phyloP scores from a whole-genome alignment of 768 basidiomycete species.

The Ramaria sp. region DNA sequence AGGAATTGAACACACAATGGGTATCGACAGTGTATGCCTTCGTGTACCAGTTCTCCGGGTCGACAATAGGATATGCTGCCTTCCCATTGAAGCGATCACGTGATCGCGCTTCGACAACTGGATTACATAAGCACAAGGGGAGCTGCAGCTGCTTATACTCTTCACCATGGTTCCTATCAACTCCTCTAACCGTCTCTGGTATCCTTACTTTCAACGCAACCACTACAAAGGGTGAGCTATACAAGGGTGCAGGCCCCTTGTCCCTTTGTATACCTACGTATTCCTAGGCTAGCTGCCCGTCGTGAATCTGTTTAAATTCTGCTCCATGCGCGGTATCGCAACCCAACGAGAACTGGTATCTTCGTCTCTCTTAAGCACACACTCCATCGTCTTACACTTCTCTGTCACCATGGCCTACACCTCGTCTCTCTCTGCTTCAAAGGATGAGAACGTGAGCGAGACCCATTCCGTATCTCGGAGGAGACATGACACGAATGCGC shows the following conservation, averaged over 20 bases:
- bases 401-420: background rate
- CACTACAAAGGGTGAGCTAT: background rate
- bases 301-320: background rate
- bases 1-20: too few species aligned
- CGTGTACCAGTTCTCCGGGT: too few species aligned
- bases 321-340: background rate
- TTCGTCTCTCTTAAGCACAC: background rate
- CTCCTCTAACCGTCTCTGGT: background rate
- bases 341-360: background rate
- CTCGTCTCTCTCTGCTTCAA: background rate
- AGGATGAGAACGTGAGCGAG: slow-evolving; percentile 9
- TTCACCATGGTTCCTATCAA: background rate
- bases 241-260: background rate
- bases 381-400: background rate
- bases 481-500: slow-evolving; percentile 7
- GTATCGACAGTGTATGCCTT: too few species aligned
- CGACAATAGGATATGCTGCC: too few species aligned
- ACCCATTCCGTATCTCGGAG: background rate
- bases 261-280: background rate
- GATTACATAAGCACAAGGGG: background rate
- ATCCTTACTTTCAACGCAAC: background rate
- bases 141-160: background rate
- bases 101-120: too few species aligned
- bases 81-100: too few species aligned
- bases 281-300: background rate